Evolutionary conservation across 2,329 filamentous ascomycete species (phyloP), one percentile per base, ranked within the genome.

Genomic region (Zasmidium cellare): DNA sequence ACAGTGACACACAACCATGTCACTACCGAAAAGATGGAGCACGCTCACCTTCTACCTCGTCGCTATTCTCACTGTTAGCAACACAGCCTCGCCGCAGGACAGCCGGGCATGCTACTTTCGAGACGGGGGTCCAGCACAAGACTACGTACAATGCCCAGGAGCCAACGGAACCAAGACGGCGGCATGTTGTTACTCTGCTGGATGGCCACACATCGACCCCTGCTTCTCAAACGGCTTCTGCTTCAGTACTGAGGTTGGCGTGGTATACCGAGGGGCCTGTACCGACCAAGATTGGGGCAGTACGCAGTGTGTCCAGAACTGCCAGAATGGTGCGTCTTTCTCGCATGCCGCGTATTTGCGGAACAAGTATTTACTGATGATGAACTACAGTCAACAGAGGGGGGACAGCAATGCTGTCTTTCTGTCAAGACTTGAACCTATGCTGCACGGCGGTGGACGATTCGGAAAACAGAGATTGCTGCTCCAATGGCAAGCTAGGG

Each of bases 191-290:
- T 18, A 31, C 20, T 14, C n/a, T 19, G 41, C 20, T 14, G 38
- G 6, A 9, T 46, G 41, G 41, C 41, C 51, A 9, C 14, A 46
- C 14, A 53, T 53, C 20, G 51, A 53, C 23, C 51, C 51, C 2
- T 53, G 51, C 41, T 31, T 46, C 5, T n/a, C 11, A 11, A 53
- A 53, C 31, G 51, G 51, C 9, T 53, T 46, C 44, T 53, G 51
- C 22, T 53, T 53, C 41, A 25, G 20, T 20, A 28, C n/a, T 9
- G 18, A 46, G 18, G 9, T 25, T 16, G 51, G 51, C 5, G 51
- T 19, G 6, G 9, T 46, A 19, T 53, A 53, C 24, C 51, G 51
- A 20, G 51, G 51, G 9, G 51, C 51, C 9, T 53, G 51, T 19
- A 53, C 51, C 2, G 41, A 46, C 23, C 19, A n/a, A 14, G 18